Conservation (phyloP, 345 rosid species). For the Mangifera indica region DNA sequence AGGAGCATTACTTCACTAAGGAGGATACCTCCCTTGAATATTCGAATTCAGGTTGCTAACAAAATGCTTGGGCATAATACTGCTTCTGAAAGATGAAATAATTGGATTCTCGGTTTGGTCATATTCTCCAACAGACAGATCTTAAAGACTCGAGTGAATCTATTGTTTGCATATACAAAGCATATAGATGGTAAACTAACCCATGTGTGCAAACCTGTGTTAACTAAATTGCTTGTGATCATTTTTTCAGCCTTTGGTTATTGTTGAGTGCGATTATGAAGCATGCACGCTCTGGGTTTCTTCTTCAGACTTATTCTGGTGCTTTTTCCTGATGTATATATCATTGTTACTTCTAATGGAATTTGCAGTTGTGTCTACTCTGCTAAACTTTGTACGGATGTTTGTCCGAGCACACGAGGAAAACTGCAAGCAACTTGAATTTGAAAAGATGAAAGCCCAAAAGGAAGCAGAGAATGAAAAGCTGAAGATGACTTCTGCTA, state of each 20-base stretch:
- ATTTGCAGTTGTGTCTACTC: constrained; percentile 69
- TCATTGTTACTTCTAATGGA: constrained; percentile 2
- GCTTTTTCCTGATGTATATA: background rate
- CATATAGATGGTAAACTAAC: no score
- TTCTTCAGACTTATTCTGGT: background rate
- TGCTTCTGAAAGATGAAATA: no score
- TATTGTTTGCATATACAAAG: no score
- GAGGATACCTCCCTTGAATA: no score
- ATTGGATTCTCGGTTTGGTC: no score
- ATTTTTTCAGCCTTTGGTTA: background rate
- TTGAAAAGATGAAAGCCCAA: constrained; percentile 59
- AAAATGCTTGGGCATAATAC: no score
- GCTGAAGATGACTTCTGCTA: constrained; percentile 25
- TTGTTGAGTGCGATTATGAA: background rate
- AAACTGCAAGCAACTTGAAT: constrained; percentile 68
- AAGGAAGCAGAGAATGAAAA: constrained; percentile 52
- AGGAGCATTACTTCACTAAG: no score
- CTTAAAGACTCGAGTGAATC: no score
- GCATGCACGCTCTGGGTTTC: background rate
- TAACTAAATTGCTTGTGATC: no score
- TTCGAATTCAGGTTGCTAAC: no score
- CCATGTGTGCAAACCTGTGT: no score
- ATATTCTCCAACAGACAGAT: no score
- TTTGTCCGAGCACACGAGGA: constrained; percentile 71
- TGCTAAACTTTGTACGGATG: constrained; percentile 73